phyloP scores from a whole-genome alignment of 1,139 yeast genomes.

The Martiniozyma asiatica region DNA sequence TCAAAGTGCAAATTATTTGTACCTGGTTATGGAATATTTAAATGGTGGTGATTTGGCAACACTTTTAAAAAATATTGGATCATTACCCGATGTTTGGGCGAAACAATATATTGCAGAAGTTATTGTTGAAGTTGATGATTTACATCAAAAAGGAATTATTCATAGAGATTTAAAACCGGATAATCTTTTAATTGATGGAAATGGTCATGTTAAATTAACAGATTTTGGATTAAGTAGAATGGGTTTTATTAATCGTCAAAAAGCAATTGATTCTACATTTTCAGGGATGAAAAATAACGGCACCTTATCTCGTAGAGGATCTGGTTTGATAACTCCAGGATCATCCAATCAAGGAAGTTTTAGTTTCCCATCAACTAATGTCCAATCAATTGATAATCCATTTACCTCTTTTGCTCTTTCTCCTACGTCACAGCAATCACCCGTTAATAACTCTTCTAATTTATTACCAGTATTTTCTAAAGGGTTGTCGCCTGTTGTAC shows the following conservation, averaged over 20 bases:
- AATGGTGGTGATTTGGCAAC: conserved; percentile 97
- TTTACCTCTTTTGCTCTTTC: conserved; percentile 23
- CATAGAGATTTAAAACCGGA: conserved; percentile 93
- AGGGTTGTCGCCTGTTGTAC: conserved; percentile 11
- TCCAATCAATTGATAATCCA: conserved; percentile 28
- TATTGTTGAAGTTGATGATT: conserved; percentile 77
- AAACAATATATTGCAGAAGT: conserved; percentile 81
- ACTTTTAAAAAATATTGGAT: conserved; percentile 67
- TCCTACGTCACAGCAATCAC: conserved; percentile 38
- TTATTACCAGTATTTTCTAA: conserved; percentile 7
- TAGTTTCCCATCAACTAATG: conserved; percentile 4
- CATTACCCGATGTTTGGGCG: conserved; percentile 80
- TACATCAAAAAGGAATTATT: conserved; percentile 79
- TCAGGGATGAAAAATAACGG: not conserved
- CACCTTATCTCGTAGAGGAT: conserved; percentile 6
- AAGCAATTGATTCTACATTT: conserved; percentile 11
- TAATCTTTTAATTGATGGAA: conserved; percentile 70
- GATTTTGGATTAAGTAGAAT: conserved; percentile 91
- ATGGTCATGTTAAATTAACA: conserved; percentile 84
- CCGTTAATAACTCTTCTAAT: conserved; percentile 1
- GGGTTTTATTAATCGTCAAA: conserved; percentile 80
- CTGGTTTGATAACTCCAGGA: conserved; percentile 5
- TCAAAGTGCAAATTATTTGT: conserved; percentile 78
- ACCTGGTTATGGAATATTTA: conserved; percentile 90
- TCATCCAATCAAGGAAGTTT: conserved; percentile 9